phyloP scores from a whole-genome alignment of 2,329 filamentous ascomycete genomes.

The Lachnellula cervina region DNA sequence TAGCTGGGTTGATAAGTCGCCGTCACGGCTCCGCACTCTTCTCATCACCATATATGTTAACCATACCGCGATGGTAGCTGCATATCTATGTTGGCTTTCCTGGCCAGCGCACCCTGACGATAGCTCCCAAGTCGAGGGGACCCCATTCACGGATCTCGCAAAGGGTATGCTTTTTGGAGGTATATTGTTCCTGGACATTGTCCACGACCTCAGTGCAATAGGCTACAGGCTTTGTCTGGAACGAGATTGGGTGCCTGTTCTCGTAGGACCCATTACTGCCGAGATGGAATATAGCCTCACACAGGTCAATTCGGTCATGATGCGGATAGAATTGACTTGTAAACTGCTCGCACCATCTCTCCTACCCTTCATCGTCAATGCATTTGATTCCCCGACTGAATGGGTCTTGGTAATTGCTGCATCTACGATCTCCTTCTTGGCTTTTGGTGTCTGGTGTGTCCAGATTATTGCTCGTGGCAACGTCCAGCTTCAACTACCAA shows the following conservation, averaged over 20 bases:
- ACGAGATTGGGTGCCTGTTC: slow-evolving; percentile 37
- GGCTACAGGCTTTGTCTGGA: slow-evolving; percentile 39
- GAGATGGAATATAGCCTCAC: slow-evolving; percentile 31
- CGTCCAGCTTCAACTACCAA: slow-evolving; percentile 22
- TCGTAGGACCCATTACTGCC: slow-evolving; percentile 25
- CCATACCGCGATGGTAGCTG: slow-evolving; percentile 33
- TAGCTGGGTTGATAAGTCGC: slow-evolving; percentile 36
- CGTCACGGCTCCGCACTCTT: slow-evolving; percentile 34
- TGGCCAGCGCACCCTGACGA: slow-evolving; percentile 32
- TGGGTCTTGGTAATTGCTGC: slow-evolving; percentile 37
- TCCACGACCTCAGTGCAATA: slow-evolving; percentile 37
- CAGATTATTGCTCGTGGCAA: slow-evolving; percentile 32
- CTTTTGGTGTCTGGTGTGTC: slow-evolving; percentile 33
- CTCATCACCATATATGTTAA: slow-evolving; percentile 35
- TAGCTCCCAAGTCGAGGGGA: background rate
- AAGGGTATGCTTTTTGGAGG: slow-evolving; percentile 26
- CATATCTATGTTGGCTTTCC: slow-evolving; percentile 32
- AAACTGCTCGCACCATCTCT: slow-evolving; percentile 44
- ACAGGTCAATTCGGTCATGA: slow-evolving; percentile 46
- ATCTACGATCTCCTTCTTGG: slow-evolving; percentile 38
- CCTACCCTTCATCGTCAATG: slow-evolving; percentile 43
- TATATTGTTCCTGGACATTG: slow-evolving; percentile 34
- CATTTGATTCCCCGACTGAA: slow-evolving; percentile 39
- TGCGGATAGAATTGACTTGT: slow-evolving; percentile 49
- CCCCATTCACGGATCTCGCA: slow-evolving; percentile 5